Percentiles rank a stretch among this genome's conserved stretches.
phyloP scores from a whole-genome alignment of 768 basidiomycete genomes.

The Mycena capillaripes region DNA sequence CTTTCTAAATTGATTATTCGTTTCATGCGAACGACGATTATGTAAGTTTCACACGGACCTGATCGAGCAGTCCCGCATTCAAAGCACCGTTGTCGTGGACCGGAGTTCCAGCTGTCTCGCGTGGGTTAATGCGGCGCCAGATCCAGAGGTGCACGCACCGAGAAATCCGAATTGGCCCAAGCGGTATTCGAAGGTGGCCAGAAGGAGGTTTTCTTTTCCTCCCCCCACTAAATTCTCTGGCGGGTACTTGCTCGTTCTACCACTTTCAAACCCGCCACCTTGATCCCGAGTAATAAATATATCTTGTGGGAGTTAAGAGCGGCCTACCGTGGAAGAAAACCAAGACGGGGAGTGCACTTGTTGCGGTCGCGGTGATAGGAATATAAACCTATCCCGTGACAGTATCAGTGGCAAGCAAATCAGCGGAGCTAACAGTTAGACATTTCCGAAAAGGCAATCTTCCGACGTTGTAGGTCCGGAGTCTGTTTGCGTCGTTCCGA shows the following conservation, averaged over 20 bases:
- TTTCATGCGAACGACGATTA: neutral
- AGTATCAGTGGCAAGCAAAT: neutral
- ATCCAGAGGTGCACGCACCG: conserved; percentile 39
- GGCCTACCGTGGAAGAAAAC: conserved; percentile 58
- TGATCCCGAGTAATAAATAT: neutral
- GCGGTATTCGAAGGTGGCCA: conserved; percentile 58
- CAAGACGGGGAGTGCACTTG: conserved; percentile 51
- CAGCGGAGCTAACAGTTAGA: neutral
- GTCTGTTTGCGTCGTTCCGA: conserved; percentile 47
- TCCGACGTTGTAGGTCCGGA: conserved; percentile 50
- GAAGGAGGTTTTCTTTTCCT: conserved; percentile 51
- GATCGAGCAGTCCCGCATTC: conserved; percentile 58
- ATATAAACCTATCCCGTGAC: conserved; percentile 48
- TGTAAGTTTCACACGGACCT: conserved; percentile 39
- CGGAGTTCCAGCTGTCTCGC: conserved; percentile 47
- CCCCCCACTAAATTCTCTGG: conserved; percentile 50
- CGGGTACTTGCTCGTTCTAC: conserved; percentile 50
- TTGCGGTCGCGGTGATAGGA: conserved; percentile 42
- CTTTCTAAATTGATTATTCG: conserved; percentile 41
- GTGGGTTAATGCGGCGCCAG: neutral
- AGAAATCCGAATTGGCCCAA: conserved; percentile 59
- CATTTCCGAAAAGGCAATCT: conserved; percentile 61
- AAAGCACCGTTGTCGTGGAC: conserved; percentile 49
- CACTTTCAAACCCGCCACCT: conserved; percentile 60
- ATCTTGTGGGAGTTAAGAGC: neutral